A percentile compares a stretch with the other conserved stretches of the same genome.
phyloP scores from a whole-genome alignment of 495 filamentous ascomycete genomes.

The Penicillium tannophilum region DNA sequence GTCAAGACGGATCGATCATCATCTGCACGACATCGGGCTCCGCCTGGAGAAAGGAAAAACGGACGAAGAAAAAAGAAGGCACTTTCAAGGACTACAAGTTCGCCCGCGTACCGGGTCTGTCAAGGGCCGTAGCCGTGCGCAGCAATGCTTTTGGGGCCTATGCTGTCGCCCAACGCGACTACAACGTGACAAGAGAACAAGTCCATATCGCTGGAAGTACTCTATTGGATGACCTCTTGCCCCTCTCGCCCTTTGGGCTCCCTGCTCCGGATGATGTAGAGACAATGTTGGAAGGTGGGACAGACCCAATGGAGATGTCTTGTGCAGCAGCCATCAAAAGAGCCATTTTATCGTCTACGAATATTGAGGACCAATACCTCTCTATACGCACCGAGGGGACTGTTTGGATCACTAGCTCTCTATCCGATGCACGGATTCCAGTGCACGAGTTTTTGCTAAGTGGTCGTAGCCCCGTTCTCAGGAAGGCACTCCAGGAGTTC shows the following conservation, averaged over 20 bases:
- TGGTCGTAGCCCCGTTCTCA: conserved; percentile 69
- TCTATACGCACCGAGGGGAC: conserved; percentile 36
- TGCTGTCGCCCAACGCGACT: conserved; percentile 84
- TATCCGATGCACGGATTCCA: conserved; percentile 69
- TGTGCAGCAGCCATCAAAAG: conserved; percentile 37
- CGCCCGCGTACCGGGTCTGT: conserved; percentile 82
- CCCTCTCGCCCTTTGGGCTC: conserved; percentile 62
- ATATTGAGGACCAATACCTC: conserved; percentile 58
- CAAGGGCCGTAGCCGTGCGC: conserved; percentile 76
- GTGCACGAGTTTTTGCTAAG: conserved; percentile 80
- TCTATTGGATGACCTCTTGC: conserved; percentile 74
- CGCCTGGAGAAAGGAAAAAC: conserved; percentile 84
- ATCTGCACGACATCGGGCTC: conserved; percentile 89
- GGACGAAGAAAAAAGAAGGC: conserved; percentile 76
- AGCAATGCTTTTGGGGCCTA: conserved; percentile 88
- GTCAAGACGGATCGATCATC: conserved; percentile 93
- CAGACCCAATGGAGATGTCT: conserved; percentile 16
- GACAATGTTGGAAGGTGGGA: conserved; percentile 15
- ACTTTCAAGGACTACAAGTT: conserved; percentile 85
- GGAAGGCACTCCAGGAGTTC: conserved; percentile 59
- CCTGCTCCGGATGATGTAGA: conserved; percentile 22
- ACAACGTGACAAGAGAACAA: conserved; percentile 76
- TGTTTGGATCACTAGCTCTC: conserved; percentile 55
- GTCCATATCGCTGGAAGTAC: conserved; percentile 62
- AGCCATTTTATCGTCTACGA: conserved; percentile 53